Evolutionary conservation across 441 rosid species (phyloP), one percentile per base, ranked within the genome.

Genomic region (Sinapis alba): DNA sequence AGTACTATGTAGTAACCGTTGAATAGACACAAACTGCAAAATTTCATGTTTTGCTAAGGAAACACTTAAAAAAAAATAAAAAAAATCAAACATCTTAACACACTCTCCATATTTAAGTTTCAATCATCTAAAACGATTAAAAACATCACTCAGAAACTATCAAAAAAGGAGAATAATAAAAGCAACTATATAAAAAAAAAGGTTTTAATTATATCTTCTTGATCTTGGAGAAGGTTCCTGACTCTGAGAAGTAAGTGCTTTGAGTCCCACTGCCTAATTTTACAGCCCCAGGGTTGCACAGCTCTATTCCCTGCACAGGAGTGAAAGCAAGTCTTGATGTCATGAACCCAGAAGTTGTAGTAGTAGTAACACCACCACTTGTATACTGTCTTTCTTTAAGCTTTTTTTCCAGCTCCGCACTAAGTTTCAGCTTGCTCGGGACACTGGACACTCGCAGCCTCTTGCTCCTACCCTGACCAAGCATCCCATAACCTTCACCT

Each of bases 401-500:
- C 98, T 76, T 90, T 72, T 93, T 90, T 7, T 87, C 89, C 81
- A 88, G 86, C 88, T 89, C 88, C 13, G 93, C 90, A 10, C 87
- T 89, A 19, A 90, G 97, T 79, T 90, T 89, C n/a, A 90, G 97
- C 76, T 88, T 90, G 85, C 89, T 90, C 79, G 87, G 93, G 13
- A 85, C 92, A 73, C 81, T 11, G 3, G 94, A 83, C 27, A 86
- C 87, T 36, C 98, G 91, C 65, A 93, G 85, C 84, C 91, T 90
- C 69, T 96, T 94, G 78, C 85, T 93, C 80, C 92, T 88, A 28
- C 91, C 97, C 64, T 93, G 95, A 30, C 98, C 93, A 73, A 93
- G 95, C 95, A 93, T 93, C 65, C 95, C 97, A 85, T 84, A 93
- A 6, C 97, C 97, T 78, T 87, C 92, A 16, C 98, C 97, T 61